Base-by-base conservation (phyloP, 768 basidiomycete species). In the Inosperma sp. region DNA sequence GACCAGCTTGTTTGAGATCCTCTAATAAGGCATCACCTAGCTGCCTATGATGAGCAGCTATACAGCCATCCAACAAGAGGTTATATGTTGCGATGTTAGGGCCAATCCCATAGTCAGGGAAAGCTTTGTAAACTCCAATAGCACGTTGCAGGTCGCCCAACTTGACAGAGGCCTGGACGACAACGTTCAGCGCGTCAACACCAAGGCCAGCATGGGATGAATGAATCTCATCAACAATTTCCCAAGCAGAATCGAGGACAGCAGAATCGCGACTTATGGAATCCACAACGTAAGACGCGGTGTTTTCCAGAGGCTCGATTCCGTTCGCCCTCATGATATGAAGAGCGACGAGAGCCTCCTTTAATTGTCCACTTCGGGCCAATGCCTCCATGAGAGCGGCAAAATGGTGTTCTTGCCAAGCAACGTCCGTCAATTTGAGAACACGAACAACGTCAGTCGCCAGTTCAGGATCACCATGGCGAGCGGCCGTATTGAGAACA, bases 311-410 rank as follows among this genome's bases (percentile, higher is more conserved):
- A 5, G 86, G 82, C 0, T 64, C 56, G 36, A 86, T 71, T 30
- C 73, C 71, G 48, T 72, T 68, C 42, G 69, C 63, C 21, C 80
- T 81, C 80, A 93, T 84, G 48, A 79, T 65, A 16, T 73, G 63
- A 27, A 93, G 67, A 13, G 78, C 72, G 27, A 70, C 62, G 43
- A 93, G 66, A 0, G 87, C 89, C 27, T 87, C 81, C 44, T 79
- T 75, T 35, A 89, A 58, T 35, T 80, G 72, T 1, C 72, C 71
- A 22, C 72, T 75, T 12, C 70, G 76, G 64, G 79, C 80, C 59
- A 86, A 82, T 0, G 89, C 82, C 61, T 92, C 86, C 25, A 93
- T 70, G 17, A 93, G 67, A 3, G 89, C 81, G 1, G 86, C 80
- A 57, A 89, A 81, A 62, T 94, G 92, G 59, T 86, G 68, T 62